Base-by-base conservation (phyloP, 305 asterid species). In the Fraxinus nigra region DNA sequence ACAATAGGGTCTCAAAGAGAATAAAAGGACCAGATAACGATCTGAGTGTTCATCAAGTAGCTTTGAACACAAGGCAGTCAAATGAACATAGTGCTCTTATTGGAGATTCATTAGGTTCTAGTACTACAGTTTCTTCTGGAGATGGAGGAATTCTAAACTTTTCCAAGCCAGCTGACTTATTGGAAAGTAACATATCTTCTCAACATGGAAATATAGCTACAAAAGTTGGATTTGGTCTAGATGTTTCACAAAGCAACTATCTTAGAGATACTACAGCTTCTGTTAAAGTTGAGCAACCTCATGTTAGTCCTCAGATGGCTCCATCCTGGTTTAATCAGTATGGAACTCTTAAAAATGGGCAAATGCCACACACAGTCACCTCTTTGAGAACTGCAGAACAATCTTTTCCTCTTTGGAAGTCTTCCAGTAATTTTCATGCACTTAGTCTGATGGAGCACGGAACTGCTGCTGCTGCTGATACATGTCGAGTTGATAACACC, bases 291-390 rank as follows among this genome's bases (percentile, higher is more conserved):
- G 75, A 69, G 40, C 20, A 69, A 28, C 38, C 38, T 28, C 75
- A 69, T 28, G 38, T 69, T 69, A 69, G 83, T 84, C 92, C 92
- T 28, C 95, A 92, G 87, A 92, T 93, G 92, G 93, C 91, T 10
- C 90, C 95, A 35, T 89, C 97, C 22, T 93, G 94, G 98, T 90
- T 92, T 79, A 89, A 82, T 86, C 95, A 88, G 84, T 87, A 83
- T 81, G 95, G 91, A 72, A 82, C 87, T 72, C 86, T 87, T 37
- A 90, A 80, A 82, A 91, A 85, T 81, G 97, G 90, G 78, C 90
- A 90, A 83, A 78, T 87, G 79, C 81, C 89, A 75, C 86, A 34
- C 22, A 86, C 80, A 85, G 79, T 84, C 79, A 67, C 85, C 59
- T 54, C 88, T 74, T 78, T 79, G 56, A 89, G 78, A 83, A 80